Evolutionary conservation across 2,329 filamentous ascomycete species (phyloP), one percentile per base, ranked within the genome.

Genomic region (Botrytis hyacinthi): DNA sequence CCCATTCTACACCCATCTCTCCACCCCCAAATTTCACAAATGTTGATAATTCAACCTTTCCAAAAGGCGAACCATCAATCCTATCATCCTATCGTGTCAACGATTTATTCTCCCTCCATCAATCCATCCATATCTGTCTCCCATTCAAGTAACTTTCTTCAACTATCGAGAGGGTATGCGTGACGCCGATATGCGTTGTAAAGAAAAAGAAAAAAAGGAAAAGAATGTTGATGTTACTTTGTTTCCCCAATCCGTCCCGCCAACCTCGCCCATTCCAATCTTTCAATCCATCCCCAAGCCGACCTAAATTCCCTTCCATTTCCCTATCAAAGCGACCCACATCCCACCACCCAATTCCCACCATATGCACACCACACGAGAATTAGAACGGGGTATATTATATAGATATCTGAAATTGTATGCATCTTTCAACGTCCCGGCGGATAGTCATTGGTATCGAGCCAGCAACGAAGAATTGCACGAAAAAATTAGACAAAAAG

Each of bases 301-400:
- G 54, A 57, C 66, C 66, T 32, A 22, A 44, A 42, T 32, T 42
- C 7, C 54, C 40, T 35, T 37, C 68, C 54, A 46, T 61, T 61
- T 29, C 29, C 67, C 40, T 29, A 7, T 29, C 37, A 44, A 70
- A 70, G 14, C 44, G 32, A 22, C 48, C 65, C 35, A 29, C 9
- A 35, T 48, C 66, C 66, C 46, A 54, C n/a, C 22, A 60, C 22
- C n/a, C 68, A 44, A 51, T 70, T 57, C 51, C 51, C 48, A 8
- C 46, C 37, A 35, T 29, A 48, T 73, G 51, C 66, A 54, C 68
- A 57, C 12, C n/a, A 26, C 18, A 57, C 66, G 37, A 44, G 26
- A 68, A 68, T 57, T 57, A 68, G 48, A 68, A 68, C 10, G 54
- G 48, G 66, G 35, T 68, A 71, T 71, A 71, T 61, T 51, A 65